Conservation (phyloP, 2,329 filamentous ascomycete genomes). For the Nannizziopsis arthrosporioides region DNA sequence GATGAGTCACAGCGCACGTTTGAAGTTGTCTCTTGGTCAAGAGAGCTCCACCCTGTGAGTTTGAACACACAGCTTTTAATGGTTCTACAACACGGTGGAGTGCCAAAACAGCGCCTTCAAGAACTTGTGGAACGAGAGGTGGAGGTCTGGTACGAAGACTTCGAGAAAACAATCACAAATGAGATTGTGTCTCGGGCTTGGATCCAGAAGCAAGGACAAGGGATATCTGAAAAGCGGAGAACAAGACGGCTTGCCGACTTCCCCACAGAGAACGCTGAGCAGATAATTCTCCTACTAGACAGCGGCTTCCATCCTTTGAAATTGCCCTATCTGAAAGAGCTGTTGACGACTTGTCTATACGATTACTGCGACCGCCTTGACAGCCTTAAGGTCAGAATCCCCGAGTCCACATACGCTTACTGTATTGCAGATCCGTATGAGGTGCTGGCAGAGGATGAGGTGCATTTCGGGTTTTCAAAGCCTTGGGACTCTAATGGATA, state of each 20-base stretch:
- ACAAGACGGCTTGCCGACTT: conserved; percentile 27
- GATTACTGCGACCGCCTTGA: conserved; percentile 35
- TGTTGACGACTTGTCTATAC: conserved; percentile 30
- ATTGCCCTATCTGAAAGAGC: conserved; percentile 32
- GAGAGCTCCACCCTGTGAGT: conserved; percentile 32
- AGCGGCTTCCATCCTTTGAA: conserved; percentile 38
- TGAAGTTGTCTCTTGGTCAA: conserved; percentile 43
- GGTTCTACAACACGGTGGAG: conserved; percentile 44
- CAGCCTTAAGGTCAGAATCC: conserved; percentile 39
- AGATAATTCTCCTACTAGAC: conserved; percentile 30
- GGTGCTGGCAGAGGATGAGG: conserved; percentile 42
- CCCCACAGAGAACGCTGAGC: conserved; percentile 25
- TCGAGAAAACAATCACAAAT: conserved; percentile 30
- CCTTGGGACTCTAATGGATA: conserved; percentile 33
- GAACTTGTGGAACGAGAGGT: conserved; percentile 32
- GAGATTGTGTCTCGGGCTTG: conserved; percentile 24
- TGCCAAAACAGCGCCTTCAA: conserved; percentile 33
- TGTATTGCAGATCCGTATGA: conserved; percentile 47
- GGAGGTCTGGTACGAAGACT: conserved; percentile 25
- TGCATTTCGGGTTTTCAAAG: conserved; percentile 45
- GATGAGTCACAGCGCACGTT: conserved; percentile 43
- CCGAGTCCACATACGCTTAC: conserved; percentile 42
- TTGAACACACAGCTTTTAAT: conserved; percentile 46
- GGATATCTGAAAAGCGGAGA: not conserved
- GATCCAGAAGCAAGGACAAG: conserved; percentile 14